Conservation (phyloP, 306 rosid genomes). For the Phaseolus lunatus region DNA sequence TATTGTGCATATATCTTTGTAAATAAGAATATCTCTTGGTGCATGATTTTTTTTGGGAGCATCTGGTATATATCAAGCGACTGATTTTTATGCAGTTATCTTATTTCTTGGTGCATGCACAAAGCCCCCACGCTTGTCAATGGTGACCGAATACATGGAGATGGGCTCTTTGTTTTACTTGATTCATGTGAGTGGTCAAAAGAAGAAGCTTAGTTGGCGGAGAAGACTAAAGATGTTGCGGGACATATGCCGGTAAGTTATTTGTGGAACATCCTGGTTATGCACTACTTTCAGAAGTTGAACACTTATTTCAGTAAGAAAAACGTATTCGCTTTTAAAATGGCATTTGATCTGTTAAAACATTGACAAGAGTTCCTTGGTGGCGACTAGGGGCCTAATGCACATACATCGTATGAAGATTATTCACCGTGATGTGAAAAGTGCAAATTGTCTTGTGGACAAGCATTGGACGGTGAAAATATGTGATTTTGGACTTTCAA, state of each 20-base stretch:
- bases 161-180: conserved; percentile 92
- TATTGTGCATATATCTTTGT: conserved; percentile 21
- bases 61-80: conserved; percentile 22
- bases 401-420: conserved; percentile 97
- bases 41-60: conserved; percentile 34
- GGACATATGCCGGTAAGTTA: conserved; percentile 82
- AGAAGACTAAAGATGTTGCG: conserved; percentile 85
- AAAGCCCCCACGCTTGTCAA: conserved; percentile 91
- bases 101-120: conserved; percentile 99
- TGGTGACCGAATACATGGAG: conserved; percentile 98
- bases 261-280: conserved; percentile 22
- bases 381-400: conserved; percentile 85
- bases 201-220: conserved; percentile 93
- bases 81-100: conserved; percentile 75
- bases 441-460: conserved; percentile 96
- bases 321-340: not conserved
- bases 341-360: conserved; percentile 28
- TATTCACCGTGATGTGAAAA: conserved; percentile 92
- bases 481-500: conserved; percentile 98
- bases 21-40: conserved; percentile 4
- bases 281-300: conserved; percentile 26
- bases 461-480: conserved; percentile 94
- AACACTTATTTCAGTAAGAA: conserved; percentile 1
- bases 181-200: conserved; percentile 90
- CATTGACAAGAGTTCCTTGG: conserved; percentile 43